Base-by-base conservation (phyloP, 192 early-diverging fungal genomes). In the Coemansia interrupta region DNA sequence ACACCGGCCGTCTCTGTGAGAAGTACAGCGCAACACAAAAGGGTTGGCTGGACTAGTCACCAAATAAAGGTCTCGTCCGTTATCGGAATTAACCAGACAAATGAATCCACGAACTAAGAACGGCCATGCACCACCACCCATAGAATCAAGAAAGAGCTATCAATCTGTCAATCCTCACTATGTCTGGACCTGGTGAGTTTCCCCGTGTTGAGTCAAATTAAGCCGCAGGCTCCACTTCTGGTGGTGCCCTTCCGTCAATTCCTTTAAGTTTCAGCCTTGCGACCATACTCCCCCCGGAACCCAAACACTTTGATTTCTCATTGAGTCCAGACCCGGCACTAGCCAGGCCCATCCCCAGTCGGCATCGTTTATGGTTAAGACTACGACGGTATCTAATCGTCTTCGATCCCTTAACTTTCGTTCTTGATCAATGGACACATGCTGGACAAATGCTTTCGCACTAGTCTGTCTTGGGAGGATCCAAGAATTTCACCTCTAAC, bases 401-500 rank as follows among this genome's bases (percentile, higher is more conserved):
- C 84, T 87, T 87, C 68, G 84, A 87, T 87, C 85, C 85, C 85
- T 73, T 87, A 83, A 87, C 85, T 86, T 89, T 87, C 78, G 82
- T 86, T 84, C 82, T 83, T 84, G 73, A 86, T 86, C 78, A 84
- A 84, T 81, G 78, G 70, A 83, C 78, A 85, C 84, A 83, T 85
- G 71, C 85, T 86, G 82, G 83, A 73, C 75, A 86, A 86, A 83
- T 83, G 82, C 82, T 83, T 86, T 86, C 84, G 83, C 87, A 87
- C 77, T 78, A 86, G 87, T 86, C 82, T 85, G 85, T 84, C 86
- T 88, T 85, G 81, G 67, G 78, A 81, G 83, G 86, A 88, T 89
- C 86, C 85, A 89, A 87, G 87, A 87, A 88, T 89, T 89, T 88
- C 85, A 89, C 84, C 87, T 87, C 84, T 86, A 82, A 83, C 83